Percentiles rank a stretch among this genome's conserved stretches.
Conservation (phyloP, 164 flowering plant genomes). For the Stephania japonica region DNA sequence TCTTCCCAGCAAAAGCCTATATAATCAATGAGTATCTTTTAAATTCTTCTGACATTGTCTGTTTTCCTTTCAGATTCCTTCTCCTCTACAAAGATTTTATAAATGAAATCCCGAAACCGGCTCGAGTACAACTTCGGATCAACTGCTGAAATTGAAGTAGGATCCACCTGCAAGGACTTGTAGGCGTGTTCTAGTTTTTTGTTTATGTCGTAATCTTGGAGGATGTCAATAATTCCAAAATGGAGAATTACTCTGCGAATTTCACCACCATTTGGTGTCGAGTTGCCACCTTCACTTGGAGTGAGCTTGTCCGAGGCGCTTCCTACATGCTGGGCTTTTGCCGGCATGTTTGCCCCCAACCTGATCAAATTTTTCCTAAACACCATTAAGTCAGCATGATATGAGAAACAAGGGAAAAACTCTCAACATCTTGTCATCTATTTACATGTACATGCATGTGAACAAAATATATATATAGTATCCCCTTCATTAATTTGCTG, state of each 20-base stretch:
- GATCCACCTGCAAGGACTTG: conserved; percentile 73
- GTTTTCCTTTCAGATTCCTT: conserved; percentile 22
- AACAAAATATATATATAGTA: background rate
- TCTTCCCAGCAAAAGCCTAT: background rate
- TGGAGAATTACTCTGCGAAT: conserved; percentile 57
- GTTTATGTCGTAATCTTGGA: conserved; percentile 83
- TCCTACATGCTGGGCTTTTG: conserved; percentile 66
- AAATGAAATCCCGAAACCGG: conserved; percentile 61
- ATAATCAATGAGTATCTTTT: background rate
- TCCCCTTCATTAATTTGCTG: background rate
- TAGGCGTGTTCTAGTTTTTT: conserved; percentile 86
- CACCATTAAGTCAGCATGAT: background rate
- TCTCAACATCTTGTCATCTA: background rate
- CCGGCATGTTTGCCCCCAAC: conserved; percentile 84
- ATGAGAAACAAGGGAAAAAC: background rate
- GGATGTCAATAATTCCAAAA: conserved; percentile 76
- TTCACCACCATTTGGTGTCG: conserved; percentile 39
- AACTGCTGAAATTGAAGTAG: conserved; percentile 79
- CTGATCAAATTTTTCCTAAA: conserved; percentile 60
- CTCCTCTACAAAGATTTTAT: conserved; percentile 61
- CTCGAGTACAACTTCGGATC: conserved; percentile 83
- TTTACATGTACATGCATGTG: background rate
- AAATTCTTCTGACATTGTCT: background rate
- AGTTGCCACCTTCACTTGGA: conserved; percentile 29
- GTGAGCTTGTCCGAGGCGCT: conserved; percentile 54